phyloP scores from a whole-genome alignment of 1,284 basidiomycete genomes.

The Microstroma glucosiphilum region DNA sequence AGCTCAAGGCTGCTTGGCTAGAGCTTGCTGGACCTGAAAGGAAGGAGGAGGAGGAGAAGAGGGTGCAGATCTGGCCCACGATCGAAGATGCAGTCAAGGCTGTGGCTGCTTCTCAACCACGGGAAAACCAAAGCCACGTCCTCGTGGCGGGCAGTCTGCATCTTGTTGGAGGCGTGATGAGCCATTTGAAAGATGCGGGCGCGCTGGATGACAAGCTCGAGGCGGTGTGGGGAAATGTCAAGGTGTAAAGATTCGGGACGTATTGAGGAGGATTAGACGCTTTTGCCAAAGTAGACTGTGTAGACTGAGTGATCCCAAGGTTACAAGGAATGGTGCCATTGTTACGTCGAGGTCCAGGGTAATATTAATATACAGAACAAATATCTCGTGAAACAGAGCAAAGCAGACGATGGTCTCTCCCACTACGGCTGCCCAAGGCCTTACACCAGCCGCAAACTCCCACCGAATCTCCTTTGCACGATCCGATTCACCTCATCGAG shows the following conservation, averaged over 20 bases:
- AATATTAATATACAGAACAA: too few relatives aligned
- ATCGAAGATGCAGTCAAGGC: slow-evolving; percentile 68
- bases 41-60: background rate
- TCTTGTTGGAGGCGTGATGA: slow-evolving; percentile 88
- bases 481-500: background rate
- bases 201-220: slow-evolving; percentile 26
- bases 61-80: slow-evolving; percentile 69
- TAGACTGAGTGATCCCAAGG: too few relatives aligned
- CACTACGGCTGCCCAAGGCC: too few relatives aligned
- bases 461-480: background rate
- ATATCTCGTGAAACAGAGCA: too few relatives aligned
- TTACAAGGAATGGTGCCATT: too few relatives aligned
- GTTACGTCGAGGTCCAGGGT: too few relatives aligned
- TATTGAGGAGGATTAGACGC: too few relatives aligned
- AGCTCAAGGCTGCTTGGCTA: slow-evolving; percentile 36
- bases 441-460: background rate
- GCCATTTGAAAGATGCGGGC: slow-evolving; percentile 37
- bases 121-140: slow-evolving; percentile 56
- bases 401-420: too few relatives aligned
- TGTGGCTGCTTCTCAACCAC: slow-evolving; percentile 49
- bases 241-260: background rate
- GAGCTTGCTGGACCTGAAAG: slow-evolving; percentile 15
- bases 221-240: background rate
- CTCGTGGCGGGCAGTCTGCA: slow-evolving; percentile 89
- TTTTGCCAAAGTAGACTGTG: too few relatives aligned